Conservation (phyloP, 495 filamentous ascomycete species). For the Mytilinidion resinicola region DNA sequence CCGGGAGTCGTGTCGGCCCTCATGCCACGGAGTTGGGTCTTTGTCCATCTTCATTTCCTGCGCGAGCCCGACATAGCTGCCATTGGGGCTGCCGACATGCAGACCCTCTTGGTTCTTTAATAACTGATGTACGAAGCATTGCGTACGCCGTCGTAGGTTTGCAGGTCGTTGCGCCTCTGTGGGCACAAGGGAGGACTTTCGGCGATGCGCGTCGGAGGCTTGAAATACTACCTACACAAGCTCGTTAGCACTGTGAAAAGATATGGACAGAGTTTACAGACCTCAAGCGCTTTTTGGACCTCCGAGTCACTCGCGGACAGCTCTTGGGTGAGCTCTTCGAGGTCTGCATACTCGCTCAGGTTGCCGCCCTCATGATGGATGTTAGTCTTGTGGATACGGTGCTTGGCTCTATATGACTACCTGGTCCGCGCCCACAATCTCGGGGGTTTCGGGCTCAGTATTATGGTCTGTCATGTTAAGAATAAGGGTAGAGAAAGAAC, state of each 20-base stretch:
- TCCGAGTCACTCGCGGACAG: constrained; percentile 13
- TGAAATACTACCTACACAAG: constrained; percentile 65
- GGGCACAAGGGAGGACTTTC: constrained; percentile 78
- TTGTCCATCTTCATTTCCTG: constrained; percentile 37
- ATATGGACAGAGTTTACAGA: neutral
- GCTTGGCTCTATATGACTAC: too few species aligned
- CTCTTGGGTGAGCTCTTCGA: neutral
- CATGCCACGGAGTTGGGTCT: constrained; percentile 4
- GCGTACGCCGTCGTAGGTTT: constrained; percentile 47
- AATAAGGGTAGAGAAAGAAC: too few species aligned
- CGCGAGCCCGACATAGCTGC: constrained; percentile 23
- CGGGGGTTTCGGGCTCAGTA: too few species aligned
- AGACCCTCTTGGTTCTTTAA: constrained; percentile 45
- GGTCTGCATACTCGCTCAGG: neutral
- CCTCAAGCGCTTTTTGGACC: constrained; percentile 26
- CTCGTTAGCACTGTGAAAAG: neutral
- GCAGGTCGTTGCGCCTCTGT: constrained; percentile 43
- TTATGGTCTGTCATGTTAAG: too few species aligned
- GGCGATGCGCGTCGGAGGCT: constrained; percentile 61
- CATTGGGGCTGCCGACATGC: constrained; percentile 9
- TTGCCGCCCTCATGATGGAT: constrained; percentile 8
- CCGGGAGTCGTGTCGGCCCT: constrained; percentile 43
- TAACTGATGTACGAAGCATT: constrained; percentile 79
- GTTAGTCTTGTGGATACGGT: neutral
- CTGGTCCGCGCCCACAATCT: too few species aligned